phyloP scores from a whole-genome alignment of 2,329 filamentous ascomycete species.

The Verticillium tricorpus region DNA sequence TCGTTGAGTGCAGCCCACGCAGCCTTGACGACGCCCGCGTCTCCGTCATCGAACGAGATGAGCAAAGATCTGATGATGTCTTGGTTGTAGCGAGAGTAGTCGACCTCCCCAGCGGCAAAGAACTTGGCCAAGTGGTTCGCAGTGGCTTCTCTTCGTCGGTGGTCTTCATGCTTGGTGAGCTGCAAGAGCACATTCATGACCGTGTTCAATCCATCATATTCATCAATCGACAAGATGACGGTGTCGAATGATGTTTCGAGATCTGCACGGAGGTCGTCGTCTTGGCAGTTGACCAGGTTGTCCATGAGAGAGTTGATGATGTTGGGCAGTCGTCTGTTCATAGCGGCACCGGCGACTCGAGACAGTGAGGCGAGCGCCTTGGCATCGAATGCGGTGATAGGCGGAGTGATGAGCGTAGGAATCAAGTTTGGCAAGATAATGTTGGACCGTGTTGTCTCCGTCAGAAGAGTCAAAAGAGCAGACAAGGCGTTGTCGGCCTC shows the following conservation, averaged over 20 bases:
- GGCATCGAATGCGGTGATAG: conserved; percentile 92
- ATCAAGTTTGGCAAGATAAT: conserved; percentile 96
- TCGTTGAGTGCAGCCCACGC: conserved; percentile 83
- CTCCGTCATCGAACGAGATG: conserved; percentile 86
- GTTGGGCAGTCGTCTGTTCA: conserved; percentile 83
- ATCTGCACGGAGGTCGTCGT: conserved; percentile 68
- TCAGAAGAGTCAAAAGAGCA: conserved; percentile 88
- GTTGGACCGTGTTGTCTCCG: conserved; percentile 88
- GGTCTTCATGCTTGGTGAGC: conserved; percentile 88
- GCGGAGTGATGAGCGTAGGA: conserved; percentile 83
- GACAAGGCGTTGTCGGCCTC: conserved; percentile 89
- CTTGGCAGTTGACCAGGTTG: conserved; percentile 73
- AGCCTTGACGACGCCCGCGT: conserved; percentile 78
- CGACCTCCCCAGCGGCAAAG: conserved; percentile 73
- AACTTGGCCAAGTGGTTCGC: conserved; percentile 80
- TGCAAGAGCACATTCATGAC: conserved; percentile 90
- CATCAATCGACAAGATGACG: conserved; percentile 87
- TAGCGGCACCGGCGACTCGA: conserved; percentile 82
- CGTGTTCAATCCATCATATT: conserved; percentile 91
- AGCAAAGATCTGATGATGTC: conserved; percentile 89
- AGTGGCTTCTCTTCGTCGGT: conserved; percentile 73
- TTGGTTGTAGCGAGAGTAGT: conserved; percentile 94
- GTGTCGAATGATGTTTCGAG: conserved; percentile 80
- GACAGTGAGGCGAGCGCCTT: conserved; percentile 89
- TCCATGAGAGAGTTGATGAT: conserved; percentile 95